A percentile compares a stretch with the other conserved stretches of the same genome.
phyloP scores from a whole-genome alignment of 352 stramenopile genomes.

The Phytophthora lateralis region DNA sequence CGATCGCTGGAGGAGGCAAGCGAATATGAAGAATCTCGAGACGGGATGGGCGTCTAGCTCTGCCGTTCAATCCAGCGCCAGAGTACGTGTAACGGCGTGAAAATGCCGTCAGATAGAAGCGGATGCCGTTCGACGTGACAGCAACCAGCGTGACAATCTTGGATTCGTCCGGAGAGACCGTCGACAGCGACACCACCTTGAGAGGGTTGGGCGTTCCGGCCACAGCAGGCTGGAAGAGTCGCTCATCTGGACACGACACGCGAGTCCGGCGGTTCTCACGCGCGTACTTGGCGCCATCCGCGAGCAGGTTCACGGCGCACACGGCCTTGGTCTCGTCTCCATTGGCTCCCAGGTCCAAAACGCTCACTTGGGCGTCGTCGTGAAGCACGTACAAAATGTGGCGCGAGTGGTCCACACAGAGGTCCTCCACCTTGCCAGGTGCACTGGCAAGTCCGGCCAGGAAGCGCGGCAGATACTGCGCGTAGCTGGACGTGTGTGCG shows the following conservation, averaged over 20 bases:
- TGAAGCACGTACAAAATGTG: conserved; percentile 93
- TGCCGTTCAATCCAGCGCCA: conserved; percentile 40
- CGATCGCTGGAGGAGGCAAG: conserved; percentile 71
- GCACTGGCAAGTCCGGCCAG: conserved; percentile 78
- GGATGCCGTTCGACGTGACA: conserved; percentile 92
- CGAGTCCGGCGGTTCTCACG: conserved; percentile 82
- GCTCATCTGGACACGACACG: conserved; percentile 83
- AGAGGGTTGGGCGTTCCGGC: conserved; percentile 38
- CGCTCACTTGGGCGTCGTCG: conserved; percentile 70
- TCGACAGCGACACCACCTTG: conserved; percentile 74
- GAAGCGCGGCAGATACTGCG: conserved; percentile 82
- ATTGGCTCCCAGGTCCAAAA: conserved; percentile 69
- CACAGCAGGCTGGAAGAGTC: conserved; percentile 69
- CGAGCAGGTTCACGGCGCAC: conserved; percentile 69
- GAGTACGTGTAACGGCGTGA: conserved; percentile 60
- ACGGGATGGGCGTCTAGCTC: conserved; percentile 61
- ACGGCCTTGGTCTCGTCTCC: conserved; percentile 71
- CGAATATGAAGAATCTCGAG: conserved; percentile 86
- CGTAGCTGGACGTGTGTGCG: conserved; percentile 88
- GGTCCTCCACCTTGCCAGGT: conserved; percentile 83
- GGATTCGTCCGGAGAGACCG: conserved; percentile 73
- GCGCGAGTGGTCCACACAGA: conserved; percentile 89
- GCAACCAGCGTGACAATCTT: conserved; percentile 92
- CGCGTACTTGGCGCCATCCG: conserved; percentile 78
- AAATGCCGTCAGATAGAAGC: conserved; percentile 93